Evolutionary conservation across 148 eudicot species (phyloP).

Genomic region (Cornus kousa): DNA sequence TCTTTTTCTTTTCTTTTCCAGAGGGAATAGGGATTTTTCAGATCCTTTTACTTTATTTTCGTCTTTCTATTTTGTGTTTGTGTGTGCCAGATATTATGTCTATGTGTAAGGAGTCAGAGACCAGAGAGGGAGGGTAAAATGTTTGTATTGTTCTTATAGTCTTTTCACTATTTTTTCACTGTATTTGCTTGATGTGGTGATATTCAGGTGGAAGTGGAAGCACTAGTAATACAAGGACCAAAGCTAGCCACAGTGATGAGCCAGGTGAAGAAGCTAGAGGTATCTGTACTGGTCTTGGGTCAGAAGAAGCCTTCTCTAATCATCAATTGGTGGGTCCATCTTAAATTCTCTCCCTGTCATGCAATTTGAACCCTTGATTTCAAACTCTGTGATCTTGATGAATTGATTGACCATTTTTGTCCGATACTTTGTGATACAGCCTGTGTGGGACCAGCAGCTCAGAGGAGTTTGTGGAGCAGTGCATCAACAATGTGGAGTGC

Average conservation of each 20-base stretch:
- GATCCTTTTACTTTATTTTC: background rate
- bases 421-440: slow-evolving; percentile 28
- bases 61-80: background rate
- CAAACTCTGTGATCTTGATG: background rate
- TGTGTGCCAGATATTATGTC: background rate
- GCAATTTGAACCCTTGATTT: background rate
- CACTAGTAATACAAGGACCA: slow-evolving; percentile 56
- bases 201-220: slow-evolving; percentile 54
- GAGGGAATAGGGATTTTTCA: background rate
- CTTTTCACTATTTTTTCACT: background rate
- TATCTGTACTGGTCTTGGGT: slow-evolving; percentile 44
- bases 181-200: background rate
- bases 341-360: background rate
- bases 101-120: background rate
- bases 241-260: slow-evolving; percentile 48
- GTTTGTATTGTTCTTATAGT: background rate
- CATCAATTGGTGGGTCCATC: slow-evolving; percentile 18
- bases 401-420: background rate
- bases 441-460: slow-evolving; percentile 66
- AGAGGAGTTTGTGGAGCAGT: slow-evolving; percentile 86
- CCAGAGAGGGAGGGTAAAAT: too few species aligned
- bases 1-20: slow-evolving; percentile 1
- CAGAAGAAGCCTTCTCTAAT: slow-evolving; percentile 18
- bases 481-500: slow-evolving; percentile 83
- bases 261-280: slow-evolving; percentile 66